Evolutionary conservation across 1,284 basidiomycete genomes (phyloP).

Genomic region (Flammula alnicola): DNA sequence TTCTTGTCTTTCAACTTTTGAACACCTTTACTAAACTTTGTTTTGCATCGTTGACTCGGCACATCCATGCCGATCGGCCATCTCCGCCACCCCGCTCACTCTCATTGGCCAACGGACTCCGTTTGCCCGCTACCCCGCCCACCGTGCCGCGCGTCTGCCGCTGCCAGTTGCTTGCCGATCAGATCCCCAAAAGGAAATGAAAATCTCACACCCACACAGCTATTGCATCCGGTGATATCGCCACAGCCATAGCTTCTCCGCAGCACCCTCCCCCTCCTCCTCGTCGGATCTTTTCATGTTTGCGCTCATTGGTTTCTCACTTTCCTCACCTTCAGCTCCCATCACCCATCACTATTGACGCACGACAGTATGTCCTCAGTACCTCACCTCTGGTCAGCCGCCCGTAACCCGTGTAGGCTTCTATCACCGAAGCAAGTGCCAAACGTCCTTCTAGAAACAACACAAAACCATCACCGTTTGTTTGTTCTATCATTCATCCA

Average conservation of each 20-base stretch:
- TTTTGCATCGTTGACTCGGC: constrained; percentile 24
- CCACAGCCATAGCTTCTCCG: constrained; percentile 23
- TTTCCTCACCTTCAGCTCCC: constrained; percentile 6
- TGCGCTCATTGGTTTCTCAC: constrained; percentile 10
- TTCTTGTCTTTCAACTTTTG: constrained; percentile 26
- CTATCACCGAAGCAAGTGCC: constrained; percentile 24
- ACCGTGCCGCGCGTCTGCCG: constrained; percentile 20
- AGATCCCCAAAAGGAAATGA: constrained; percentile 8
- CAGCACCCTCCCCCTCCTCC: constrained; percentile 21
- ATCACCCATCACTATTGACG: constrained; percentile 17
- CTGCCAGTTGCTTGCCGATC: constrained; percentile 16
- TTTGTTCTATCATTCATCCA: constrained; percentile 14
- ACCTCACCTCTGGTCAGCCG: constrained; percentile 13
- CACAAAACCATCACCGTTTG: constrained; percentile 14
- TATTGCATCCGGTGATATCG: constrained; percentile 26
- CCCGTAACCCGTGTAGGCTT: constrained; percentile 21
- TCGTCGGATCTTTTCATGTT: constrained; percentile 27
- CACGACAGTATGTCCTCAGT: constrained; percentile 12
- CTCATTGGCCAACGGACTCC: constrained; percentile 15
- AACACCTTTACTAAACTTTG: constrained; percentile 25
- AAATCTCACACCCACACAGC: constrained; percentile 25
- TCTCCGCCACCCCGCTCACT: constrained; percentile 11
- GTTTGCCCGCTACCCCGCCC: constrained; percentile 14
- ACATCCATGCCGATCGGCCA: constrained; percentile 18
- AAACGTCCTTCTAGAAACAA: constrained; percentile 18